Conservation (phyloP, 1,284 basidiomycete genomes). For the Cutaneotrichosporon cyanovorans region DNA sequence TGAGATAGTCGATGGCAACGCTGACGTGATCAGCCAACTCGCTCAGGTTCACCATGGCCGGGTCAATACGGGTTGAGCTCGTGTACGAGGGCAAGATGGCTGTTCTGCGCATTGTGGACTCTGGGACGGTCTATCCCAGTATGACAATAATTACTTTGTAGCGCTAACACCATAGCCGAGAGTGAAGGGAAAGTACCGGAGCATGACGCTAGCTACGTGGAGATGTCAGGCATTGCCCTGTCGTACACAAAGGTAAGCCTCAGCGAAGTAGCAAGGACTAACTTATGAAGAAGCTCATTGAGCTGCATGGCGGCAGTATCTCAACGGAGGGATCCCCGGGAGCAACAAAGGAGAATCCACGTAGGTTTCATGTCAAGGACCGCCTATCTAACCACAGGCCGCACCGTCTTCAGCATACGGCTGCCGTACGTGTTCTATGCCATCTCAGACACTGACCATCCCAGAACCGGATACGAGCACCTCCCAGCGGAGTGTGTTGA, state of each 20-base stretch:
- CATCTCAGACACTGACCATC: background rate
- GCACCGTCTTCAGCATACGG: slow-evolving; percentile 25
- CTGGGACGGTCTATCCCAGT: slow-evolving; percentile 46
- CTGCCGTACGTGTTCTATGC: slow-evolving; percentile 25
- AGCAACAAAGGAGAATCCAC: no score
- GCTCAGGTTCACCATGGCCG: slow-evolving; percentile 39
- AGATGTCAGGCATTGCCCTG: slow-evolving; percentile 40
- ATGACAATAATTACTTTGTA: background rate
- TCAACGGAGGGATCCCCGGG: no score
- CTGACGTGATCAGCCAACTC: slow-evolving; percentile 30
- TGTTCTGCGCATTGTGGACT: slow-evolving; percentile 39
- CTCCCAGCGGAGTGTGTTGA: slow-evolving; percentile 32
- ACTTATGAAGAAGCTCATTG: slow-evolving; percentile 40
- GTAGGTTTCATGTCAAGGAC: no score
- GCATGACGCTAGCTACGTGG: slow-evolving; percentile 42
- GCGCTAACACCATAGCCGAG: slow-evolving; percentile 14
- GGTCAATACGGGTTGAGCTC: slow-evolving; percentile 11
- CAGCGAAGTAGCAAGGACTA: background rate
- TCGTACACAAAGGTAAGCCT: slow-evolving; percentile 23
- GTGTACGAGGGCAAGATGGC: slow-evolving; percentile 23
- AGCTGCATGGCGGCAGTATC: slow-evolving; percentile 42
- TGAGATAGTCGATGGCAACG: slow-evolving; percentile 1
- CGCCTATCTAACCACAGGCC: no score
- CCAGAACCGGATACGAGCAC: slow-evolving; percentile 33
- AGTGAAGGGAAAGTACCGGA: slow-evolving; percentile 41